Evolutionary conservation across 208 protist species (phyloP), one percentile per base, ranked within the genome.

Genomic region (Porcisia hertigi): DNA sequence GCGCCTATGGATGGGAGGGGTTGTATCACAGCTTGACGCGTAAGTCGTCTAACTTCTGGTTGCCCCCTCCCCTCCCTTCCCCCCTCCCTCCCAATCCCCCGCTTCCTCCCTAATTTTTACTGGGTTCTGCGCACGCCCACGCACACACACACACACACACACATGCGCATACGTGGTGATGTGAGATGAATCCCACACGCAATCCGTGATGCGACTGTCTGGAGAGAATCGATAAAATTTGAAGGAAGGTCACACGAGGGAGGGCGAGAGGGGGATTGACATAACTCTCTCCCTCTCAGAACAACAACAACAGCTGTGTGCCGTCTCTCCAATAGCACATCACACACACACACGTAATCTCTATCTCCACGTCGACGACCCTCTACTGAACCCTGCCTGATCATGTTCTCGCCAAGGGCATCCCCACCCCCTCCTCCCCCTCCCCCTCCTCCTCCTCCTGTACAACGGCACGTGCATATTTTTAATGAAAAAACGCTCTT

Each of bases 1-100:
- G 70, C 69, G 75, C 8, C 73, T 95, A 41, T 94, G 87, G 87
- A 84, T 88, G 71, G 82, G 87, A 18, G 83, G 78, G 8, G 41
- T 91, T 23, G 84, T 97, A 2, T 84, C 92, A 0, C 80, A 81
- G 20, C 77, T 94, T 3, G 92, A 97, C 75, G 84, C 92, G 39
- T 96, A 74, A 52, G 43, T 41, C 1, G 65, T 5, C 30, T 9
- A 23, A 6, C 62, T 30, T 66, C 62, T 3, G 39, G 11, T 25
- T 30, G 30, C 30, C 30, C 30, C 30, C 30, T 30, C 36, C 36
- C 62, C 6, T 66, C 62, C 0, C 39, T n/a, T 25, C 6, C 59
- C 57, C n/a, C 57, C 18, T n/a, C 25, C 1, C 57, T 1, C 25
- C 49, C 16, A 8, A 53, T 53, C 49, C 25, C 57, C 18, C 25